Evolutionary conservation across 78 protist genomes (phyloP).

Genomic region (Dictyostelium firmibasis): DNA sequence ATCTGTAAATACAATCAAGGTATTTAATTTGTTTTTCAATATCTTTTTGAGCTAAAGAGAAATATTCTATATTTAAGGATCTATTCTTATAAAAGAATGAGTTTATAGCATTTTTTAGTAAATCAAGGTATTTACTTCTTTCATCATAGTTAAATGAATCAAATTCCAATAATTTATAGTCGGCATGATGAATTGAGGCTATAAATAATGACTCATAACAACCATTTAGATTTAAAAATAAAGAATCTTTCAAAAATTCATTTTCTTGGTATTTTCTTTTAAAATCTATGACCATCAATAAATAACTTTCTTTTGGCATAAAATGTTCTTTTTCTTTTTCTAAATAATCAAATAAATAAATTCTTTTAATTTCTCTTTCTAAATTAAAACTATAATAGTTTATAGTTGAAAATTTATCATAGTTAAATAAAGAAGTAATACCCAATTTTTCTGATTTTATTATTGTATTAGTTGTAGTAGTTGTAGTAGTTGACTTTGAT

Average conservation of each 20-base stretch:
- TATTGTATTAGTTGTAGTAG: not conserved
- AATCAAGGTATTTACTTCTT: not conserved
- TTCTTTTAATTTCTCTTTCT: not conserved
- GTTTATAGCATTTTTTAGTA: not conserved
- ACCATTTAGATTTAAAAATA: not conserved
- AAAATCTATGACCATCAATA: not conserved
- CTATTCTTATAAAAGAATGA: not conserved
- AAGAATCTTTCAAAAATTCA: not conserved
- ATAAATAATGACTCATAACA: not conserved
- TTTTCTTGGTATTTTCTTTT: not conserved
- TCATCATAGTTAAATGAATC: not conserved
- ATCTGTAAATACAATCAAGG: not conserved
- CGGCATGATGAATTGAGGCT: not conserved
- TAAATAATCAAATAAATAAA: not conserved
- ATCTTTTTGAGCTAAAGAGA: not conserved
- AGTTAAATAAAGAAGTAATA: not conserved
- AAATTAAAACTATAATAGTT: not conserved
- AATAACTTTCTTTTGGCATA: not conserved
- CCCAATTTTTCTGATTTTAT: not conserved
- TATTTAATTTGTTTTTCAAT: not conserved
- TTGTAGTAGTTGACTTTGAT: not conserved
- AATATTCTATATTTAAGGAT: not conserved
- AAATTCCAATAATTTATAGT: not conserved
- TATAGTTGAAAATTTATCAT: not conserved
- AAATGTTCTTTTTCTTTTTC: not conserved